Evolutionary conservation across 305 asterid species (phyloP), one percentile per base, ranked within the genome.

Genomic region (Fraxinus velutina): DNA sequence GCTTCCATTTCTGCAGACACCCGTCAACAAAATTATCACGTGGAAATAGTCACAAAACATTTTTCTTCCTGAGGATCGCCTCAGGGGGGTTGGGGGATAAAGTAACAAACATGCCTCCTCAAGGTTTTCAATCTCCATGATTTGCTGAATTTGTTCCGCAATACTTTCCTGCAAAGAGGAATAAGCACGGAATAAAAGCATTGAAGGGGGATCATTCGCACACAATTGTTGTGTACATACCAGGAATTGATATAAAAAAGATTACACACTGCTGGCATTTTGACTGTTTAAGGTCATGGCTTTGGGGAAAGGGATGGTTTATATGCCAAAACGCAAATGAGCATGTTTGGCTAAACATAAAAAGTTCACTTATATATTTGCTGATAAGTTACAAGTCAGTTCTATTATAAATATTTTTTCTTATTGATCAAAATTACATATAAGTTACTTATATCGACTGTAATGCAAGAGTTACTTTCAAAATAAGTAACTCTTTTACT

Each of bases 71-170:
- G 72, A 62, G 33, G 72, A 62, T 2, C 34, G 15, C 72, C 32
- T 62, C 13, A 0, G 13, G 72, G 72, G 71, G 33, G 64, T 52
- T 5, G 64, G 64, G 60, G 64, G 19, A 21, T 76, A 80, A 72
- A 76, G 81, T 77, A 72, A 72, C 10, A 30, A 29, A 80, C 90
- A 37, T 90, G 87, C 98, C 94, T 96, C 99, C 91, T 96, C 99
- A 79, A 96, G 98, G 87, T 96, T 91, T 87, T 94, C 99, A 72
- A 92, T 88, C 84, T 96, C 99, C 97, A 96, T 93, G 68, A 93
- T 93, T 87, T 94, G 98, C 84, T 87, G 86, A 37, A 96, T 96
- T 87, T 94, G 99, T 80, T 91, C 91, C 50, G 95, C 97, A 27
- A 92, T 87, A 80, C 87, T 93, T 89, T 94, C 99, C 99, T 96